phyloP scores from a whole-genome alignment of 352 stramenopile genomes.

The Globisporangium middletonii region DNA sequence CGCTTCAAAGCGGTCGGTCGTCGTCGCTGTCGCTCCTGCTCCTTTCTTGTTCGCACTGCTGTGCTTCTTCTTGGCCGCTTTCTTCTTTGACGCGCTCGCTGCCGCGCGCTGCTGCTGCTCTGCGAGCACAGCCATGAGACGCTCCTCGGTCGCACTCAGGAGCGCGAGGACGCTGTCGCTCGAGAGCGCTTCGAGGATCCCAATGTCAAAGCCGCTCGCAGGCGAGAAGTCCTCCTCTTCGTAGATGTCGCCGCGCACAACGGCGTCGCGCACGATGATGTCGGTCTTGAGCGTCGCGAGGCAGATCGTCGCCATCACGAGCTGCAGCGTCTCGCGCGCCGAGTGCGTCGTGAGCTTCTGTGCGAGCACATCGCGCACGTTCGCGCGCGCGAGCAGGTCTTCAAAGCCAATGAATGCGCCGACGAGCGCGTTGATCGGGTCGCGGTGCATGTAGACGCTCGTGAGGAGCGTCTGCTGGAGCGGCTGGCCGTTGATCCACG shows the following conservation, averaged over 20 bases:
- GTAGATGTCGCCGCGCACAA: conserved; percentile 93
- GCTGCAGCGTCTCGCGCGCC: conserved; percentile 48
- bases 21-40: conserved; percentile 2
- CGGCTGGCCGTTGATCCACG: conserved; percentile 81
- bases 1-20: conserved; percentile 21
- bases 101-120: conserved; percentile 45
- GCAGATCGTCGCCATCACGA: conserved; percentile 65
- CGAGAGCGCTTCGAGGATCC: conserved; percentile 32
- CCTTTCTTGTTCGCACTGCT: conserved; percentile 18
- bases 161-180: conserved; percentile 31
- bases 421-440: conserved; percentile 71
- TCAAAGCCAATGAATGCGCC: conserved; percentile 13
- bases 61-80: conserved; percentile 67
- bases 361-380: conserved; percentile 25
- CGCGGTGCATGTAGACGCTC: conserved; percentile 84
- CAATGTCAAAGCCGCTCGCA: conserved; percentile 58
- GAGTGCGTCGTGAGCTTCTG: conserved; percentile 23
- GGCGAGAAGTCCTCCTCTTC: conserved; percentile 94
- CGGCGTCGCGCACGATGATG: conserved; percentile 72
- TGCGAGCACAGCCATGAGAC: conserved; percentile 30
- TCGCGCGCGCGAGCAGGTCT: conserved; percentile 13
- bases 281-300: conserved; percentile 70
- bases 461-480: conserved; percentile 87
- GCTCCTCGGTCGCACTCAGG: conserved; percentile 38
- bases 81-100: conserved; percentile 25